phyloP scores from a whole-genome alignment of 1,139 yeast species.

The Pichia sorboxylosa region DNA sequence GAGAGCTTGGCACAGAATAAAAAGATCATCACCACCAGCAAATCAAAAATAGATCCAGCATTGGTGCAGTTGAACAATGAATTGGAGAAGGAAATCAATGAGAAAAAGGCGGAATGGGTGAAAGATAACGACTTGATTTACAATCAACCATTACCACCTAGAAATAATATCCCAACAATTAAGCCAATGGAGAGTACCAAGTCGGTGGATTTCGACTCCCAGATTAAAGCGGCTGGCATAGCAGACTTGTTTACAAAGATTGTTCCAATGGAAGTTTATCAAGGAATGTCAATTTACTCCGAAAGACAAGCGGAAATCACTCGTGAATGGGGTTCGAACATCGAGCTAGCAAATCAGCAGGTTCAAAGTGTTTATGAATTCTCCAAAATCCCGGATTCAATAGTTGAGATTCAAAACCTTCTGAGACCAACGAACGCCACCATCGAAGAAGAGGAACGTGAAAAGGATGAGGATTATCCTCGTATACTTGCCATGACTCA shows the following conservation, averaged over 20 bases:
- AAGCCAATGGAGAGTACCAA: conserved; percentile 73
- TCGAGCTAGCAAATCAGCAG: conserved; percentile 74
- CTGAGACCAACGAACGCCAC: conserved; percentile 12
- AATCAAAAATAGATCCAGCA: conserved; percentile 1
- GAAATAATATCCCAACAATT: conserved; percentile 44
- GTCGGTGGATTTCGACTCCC: conserved; percentile 48
- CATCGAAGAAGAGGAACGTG: conserved; percentile 16
- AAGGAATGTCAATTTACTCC: conserved; percentile 73
- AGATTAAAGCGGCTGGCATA: conserved; percentile 33
- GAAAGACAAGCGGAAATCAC: conserved; percentile 77
- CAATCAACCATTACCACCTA: conserved; percentile 62
- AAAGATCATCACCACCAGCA: not conserved
- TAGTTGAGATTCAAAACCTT: conserved; percentile 42
- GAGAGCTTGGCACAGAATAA: not conserved
- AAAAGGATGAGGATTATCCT: conserved; percentile 18
- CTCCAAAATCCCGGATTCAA: conserved; percentile 60
- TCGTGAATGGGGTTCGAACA: conserved; percentile 62
- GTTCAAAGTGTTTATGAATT: conserved; percentile 67
- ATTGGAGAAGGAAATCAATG: conserved; percentile 15
- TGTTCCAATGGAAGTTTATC: conserved; percentile 80
- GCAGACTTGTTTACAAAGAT: conserved; percentile 62
- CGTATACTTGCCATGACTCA: conserved; percentile 21
- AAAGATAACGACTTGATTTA: conserved; percentile 88
- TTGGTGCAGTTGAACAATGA: conserved; percentile 5
- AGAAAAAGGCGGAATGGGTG: conserved; percentile 38